These are phyloP conservation scores for Phanerochaete carnosa DNA, from an alignment of 768 basidiomycete genomes.

Conservation along the genomic window DNA sequence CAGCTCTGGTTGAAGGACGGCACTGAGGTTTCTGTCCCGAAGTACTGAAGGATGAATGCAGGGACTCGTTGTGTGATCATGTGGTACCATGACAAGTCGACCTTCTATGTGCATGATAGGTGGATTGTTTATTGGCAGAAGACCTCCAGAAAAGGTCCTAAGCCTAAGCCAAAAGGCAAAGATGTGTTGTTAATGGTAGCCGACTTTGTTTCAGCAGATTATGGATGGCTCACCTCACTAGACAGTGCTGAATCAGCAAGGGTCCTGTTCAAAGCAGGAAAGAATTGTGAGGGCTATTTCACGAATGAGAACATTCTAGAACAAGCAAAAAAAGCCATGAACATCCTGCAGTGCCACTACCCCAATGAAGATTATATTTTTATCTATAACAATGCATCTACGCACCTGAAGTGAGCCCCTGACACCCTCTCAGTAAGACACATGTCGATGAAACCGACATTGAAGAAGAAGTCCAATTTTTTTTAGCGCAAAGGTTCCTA, in stretches of 20 bases:
- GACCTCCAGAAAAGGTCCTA: neutral
- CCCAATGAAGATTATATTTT: constrained; percentile 20
- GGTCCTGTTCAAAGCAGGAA: constrained; percentile 19
- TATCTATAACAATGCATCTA: constrained; percentile 25
- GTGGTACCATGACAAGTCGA: constrained; percentile 39
- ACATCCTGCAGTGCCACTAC: constrained; percentile 20
- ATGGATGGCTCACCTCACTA: constrained; percentile 22
- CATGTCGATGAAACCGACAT: no score
- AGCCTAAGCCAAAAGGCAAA: constrained; percentile 27
- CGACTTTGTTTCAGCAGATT: constrained; percentile 31
- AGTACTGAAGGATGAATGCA: neutral
- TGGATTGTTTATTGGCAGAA: neutral
- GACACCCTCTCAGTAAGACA: no score
- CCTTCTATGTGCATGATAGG: constrained; percentile 35
- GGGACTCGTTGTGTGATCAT: neutral
- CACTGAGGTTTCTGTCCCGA: no score
- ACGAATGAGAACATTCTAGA: constrained; percentile 19
- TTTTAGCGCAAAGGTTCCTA: no score
- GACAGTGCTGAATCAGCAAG: constrained; percentile 16
- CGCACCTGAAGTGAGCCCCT: constrained; percentile 14
- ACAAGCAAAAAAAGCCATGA: constrained; percentile 19
- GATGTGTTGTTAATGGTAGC: constrained; percentile 37
- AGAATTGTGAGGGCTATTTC: constrained; percentile 25
- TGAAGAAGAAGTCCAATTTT: no score
- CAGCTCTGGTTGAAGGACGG: neutral